phyloP scores from a whole-genome alignment of 345 rosid genomes.

The Chamaenerion angustifolium region DNA sequence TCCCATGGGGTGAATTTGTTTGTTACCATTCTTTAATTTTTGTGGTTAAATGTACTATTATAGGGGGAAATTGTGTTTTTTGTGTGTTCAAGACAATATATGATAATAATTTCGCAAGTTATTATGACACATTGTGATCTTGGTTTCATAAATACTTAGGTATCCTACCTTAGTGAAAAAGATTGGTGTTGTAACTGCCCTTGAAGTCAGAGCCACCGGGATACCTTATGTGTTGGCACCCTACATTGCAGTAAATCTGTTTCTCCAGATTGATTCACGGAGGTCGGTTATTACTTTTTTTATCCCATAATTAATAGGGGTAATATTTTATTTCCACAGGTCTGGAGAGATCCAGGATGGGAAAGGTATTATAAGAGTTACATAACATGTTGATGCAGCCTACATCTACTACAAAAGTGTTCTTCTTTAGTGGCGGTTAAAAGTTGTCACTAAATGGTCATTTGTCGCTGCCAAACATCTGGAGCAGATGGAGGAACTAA shows the following conservation, averaged over 20 bases:
- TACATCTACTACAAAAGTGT: too few species aligned
- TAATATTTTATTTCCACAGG: conserved; percentile 28
- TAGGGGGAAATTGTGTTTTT: too few species aligned
- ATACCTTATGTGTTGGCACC: conserved; percentile 91
- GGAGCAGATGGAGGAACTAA: too few species aligned
- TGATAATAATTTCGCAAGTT: too few species aligned
- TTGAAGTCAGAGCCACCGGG: conserved; percentile 97
- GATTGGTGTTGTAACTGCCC: conserved; percentile 92
- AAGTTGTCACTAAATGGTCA: too few species aligned
- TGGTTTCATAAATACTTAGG: conserved; percentile 20
- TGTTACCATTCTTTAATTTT: background rate
- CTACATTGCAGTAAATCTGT: conserved; percentile 61
- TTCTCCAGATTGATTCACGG: background rate
- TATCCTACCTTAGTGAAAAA: conserved; percentile 74
- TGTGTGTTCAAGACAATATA: too few species aligned
- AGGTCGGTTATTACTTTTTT: too few species aligned
- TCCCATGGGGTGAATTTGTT: conserved; percentile 63
- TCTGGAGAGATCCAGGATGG: conserved; percentile 98
- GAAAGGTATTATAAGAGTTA: conserved; percentile 95
- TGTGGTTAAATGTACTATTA: too few species aligned
- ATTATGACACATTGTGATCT: too few species aligned
- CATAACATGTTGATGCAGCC: too few species aligned
- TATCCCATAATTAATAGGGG: background rate
- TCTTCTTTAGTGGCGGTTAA: too few species aligned
- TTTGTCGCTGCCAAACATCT: too few species aligned